Conservation (phyloP, 2,329 filamentous ascomycete genomes). For the Epicoccum nigrum region DNA sequence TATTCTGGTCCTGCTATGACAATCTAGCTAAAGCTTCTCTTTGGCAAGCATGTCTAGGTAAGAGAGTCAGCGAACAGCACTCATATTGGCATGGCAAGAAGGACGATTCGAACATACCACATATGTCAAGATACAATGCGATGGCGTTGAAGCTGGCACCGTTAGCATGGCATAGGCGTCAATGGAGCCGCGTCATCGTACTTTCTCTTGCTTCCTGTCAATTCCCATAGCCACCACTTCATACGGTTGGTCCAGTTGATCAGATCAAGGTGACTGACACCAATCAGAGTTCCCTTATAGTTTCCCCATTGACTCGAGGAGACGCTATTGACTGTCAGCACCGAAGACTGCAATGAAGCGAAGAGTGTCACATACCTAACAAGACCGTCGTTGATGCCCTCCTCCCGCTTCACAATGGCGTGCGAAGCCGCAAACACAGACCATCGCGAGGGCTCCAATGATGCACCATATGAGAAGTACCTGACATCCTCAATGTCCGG, state of each 20-base stretch:
- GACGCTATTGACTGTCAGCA: conserved; percentile 49
- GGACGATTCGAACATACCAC: conserved; percentile 53
- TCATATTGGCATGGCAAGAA: neutral
- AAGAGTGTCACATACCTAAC: conserved; percentile 54
- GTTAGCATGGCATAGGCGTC: conserved; percentile 15
- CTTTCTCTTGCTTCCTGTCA: conserved; percentile 63
- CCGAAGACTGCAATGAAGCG: no score
- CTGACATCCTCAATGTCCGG: conserved; percentile 61
- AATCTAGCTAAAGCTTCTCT: conserved; percentile 36
- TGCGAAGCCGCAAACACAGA: conserved; percentile 65
- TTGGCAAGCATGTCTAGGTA: conserved; percentile 48
- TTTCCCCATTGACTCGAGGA: conserved; percentile 65
- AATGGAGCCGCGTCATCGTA: conserved; percentile 28
- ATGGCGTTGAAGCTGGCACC: conserved; percentile 66
- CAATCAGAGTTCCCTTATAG: conserved; percentile 68
- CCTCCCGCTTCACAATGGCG: conserved; percentile 58
- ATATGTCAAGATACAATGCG: conserved; percentile 69
- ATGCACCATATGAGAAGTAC: conserved; percentile 70
- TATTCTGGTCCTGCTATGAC: neutral
- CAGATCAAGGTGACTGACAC: conserved; percentile 67
- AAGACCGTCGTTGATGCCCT: conserved; percentile 68
- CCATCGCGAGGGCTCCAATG: conserved; percentile 60
- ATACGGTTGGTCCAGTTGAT: conserved; percentile 71
- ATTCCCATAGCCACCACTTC: conserved; percentile 63
- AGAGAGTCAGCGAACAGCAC: neutral